A percentile compares a stretch with the other conserved stretches of the same genome.
phyloP scores from a whole-genome alignment of 2,329 filamentous ascomycete species.

The Aspergillus udagawae region DNA sequence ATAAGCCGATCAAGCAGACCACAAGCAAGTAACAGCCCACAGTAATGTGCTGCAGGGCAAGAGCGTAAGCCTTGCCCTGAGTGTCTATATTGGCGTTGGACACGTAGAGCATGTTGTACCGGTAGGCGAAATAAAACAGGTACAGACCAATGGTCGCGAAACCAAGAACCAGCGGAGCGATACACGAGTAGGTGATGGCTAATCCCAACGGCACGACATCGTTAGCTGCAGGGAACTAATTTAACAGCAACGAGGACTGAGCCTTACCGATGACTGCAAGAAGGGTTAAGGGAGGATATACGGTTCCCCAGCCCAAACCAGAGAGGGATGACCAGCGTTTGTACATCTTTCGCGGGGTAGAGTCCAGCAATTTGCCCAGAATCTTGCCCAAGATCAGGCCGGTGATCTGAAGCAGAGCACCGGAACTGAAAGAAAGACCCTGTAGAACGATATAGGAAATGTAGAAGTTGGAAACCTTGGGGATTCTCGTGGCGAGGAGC shows the following conservation, averaged over 20 bases:
- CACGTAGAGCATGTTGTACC: constrained; percentile 88
- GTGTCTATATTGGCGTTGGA: constrained; percentile 79
- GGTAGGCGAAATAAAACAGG: constrained; percentile 81
- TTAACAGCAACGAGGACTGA: constrained; percentile 1
- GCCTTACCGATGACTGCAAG: constrained; percentile 71
- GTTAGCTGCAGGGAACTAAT: background rate
- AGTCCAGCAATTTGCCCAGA: constrained; percentile 69
- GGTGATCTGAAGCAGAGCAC: constrained; percentile 67
- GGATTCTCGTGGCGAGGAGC: constrained; percentile 69
- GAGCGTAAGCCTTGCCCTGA: constrained; percentile 80
- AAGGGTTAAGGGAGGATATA: constrained; percentile 77
- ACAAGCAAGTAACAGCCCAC: constrained; percentile 80
- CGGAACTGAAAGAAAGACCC: constrained; percentile 73
- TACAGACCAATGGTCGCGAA: constrained; percentile 76
- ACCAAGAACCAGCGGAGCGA: constrained; percentile 77
- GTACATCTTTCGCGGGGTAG: constrained; percentile 77
- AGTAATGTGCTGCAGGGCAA: constrained; percentile 81
- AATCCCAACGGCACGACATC: constrained; percentile 3
- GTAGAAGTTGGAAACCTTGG: constrained; percentile 88
- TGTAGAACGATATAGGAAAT: constrained; percentile 93
- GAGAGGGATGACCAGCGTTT: constrained; percentile 69
- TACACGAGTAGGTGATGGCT: constrained; percentile 82
- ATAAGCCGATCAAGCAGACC: constrained; percentile 78
- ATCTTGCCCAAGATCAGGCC: constrained; percentile 72
- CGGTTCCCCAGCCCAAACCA: constrained; percentile 76